These are phyloP conservation scores for Aspergillus latus DNA, from an alignment of 2,329 filamentous ascomycete genomes.

Conservation along the genomic window DNA sequence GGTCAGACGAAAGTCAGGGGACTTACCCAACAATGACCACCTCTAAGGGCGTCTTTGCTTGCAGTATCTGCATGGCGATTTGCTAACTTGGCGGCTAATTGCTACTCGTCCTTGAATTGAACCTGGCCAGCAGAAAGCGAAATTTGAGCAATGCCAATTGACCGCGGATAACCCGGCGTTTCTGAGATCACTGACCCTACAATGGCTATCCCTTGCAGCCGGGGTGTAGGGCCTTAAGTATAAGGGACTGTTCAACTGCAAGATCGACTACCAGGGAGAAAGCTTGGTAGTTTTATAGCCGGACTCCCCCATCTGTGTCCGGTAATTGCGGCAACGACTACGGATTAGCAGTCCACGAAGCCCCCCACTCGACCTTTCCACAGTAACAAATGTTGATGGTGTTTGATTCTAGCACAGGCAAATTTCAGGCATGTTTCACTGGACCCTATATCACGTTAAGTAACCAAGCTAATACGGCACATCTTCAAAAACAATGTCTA, in stretches of 20 bases:
- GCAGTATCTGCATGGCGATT: constrained; percentile 22
- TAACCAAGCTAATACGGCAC: background rate
- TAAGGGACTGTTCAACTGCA: background rate
- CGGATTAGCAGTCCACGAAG: background rate
- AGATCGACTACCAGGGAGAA: background rate
- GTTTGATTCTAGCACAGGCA: background rate
- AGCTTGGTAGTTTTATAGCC: constrained; percentile 10
- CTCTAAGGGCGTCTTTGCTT: constrained; percentile 31
- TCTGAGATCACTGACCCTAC: background rate
- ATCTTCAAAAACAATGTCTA: background rate
- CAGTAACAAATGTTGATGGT: background rate
- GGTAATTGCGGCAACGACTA: background rate
- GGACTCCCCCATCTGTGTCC: background rate
- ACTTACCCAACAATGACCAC: constrained; percentile 38
- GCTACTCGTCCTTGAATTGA: background rate
- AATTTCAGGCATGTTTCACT: background rate
- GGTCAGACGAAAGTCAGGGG: background rate
- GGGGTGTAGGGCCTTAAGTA: background rate
- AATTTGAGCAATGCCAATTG: background rate
- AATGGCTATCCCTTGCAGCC: background rate
- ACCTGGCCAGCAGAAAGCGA: background rate
- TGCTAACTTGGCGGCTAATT: background rate
- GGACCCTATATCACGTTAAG: background rate
- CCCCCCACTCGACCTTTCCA: background rate
- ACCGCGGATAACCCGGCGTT: background rate